phyloP scores from a whole-genome alignment of 2,329 filamentous ascomycete species.

The Periconia digitata region DNA sequence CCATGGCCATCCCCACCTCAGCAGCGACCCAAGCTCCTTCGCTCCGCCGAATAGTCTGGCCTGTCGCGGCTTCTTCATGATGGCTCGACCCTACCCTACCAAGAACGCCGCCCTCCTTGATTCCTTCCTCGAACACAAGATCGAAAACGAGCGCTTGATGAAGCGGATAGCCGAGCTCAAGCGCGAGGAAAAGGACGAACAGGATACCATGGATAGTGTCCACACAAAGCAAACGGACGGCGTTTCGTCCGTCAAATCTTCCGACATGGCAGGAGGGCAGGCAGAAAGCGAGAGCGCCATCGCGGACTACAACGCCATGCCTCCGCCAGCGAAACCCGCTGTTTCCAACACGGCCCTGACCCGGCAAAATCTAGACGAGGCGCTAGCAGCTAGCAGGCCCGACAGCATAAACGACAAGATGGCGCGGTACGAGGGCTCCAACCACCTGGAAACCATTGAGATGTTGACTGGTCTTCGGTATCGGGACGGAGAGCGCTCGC shows the following conservation, averaged over 20 bases:
- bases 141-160: conserved; percentile 86
- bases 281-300: conserved; percentile 42
- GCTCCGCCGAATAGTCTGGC: conserved; percentile 62
- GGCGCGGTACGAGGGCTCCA: conserved; percentile 72
- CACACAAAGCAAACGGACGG: conserved; percentile 62
- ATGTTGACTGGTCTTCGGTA: conserved; percentile 89
- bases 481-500: conserved; percentile 82
- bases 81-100: conserved; percentile 85
- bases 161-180: conserved; percentile 84
- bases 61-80: conserved; percentile 91
- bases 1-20: conserved; percentile 89
- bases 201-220: conserved; percentile 62
- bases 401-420: conserved; percentile 85
- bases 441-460: conserved; percentile 84
- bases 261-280: conserved; percentile 35
- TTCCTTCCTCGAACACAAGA: conserved; percentile 94
- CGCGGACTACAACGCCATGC: conserved; percentile 58
- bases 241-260: conserved; percentile 55
- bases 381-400: conserved; percentile 63
- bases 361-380: conserved; percentile 76
- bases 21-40: conserved; percentile 65
- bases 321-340: conserved; percentile 65
- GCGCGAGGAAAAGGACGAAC: conserved; percentile 80
- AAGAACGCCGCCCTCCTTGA: conserved; percentile 84
- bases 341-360: conserved; percentile 71